Evolutionary conservation across 352 stramenopile species (phyloP), one percentile per base, ranked within the genome.

Genomic region (Globisporangium parvum): DNA sequence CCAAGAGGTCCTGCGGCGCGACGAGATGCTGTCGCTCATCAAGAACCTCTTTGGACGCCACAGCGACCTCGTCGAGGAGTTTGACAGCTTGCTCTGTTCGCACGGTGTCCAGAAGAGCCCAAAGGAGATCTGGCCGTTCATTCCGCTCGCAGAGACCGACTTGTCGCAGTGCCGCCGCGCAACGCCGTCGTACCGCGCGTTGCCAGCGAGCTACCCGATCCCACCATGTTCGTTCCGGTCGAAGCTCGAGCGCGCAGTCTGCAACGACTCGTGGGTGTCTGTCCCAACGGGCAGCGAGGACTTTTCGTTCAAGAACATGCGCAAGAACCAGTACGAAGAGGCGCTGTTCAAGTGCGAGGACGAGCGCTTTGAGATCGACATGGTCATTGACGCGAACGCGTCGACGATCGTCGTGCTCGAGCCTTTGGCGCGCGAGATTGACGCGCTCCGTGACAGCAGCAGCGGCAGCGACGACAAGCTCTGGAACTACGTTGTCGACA

Each of bases 311-410:
- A 97, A 96, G 74, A 98, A 99, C 66, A 98, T 99, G 94, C 91
- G 97, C 37, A 98, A 98, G 59, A 99, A 99, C 67, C 91, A 98
- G 58, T 98, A 98, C 66, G 98, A 99, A 67, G 97, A 99, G 67
- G 90, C 92, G 8, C 73, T 99, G 0, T 99, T 99, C 75, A 96
- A 98, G 58, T 98, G 90, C 57, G 98, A 99, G 75, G 98, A 99
- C 70, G 97, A 99, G 69, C 87, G 96, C 11, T 95, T 95, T 57
- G 84, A 94, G 63, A 95, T 93, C 47, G 85, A 95, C 58, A 95
- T 93, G 83, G 83, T 96, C 21, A 99, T 99, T 60, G 98, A 99
- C 51, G 91, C 90, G 1, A 99, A 99, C 71, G 79, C 87, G 23
- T 90, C 85, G 23, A 97, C 96, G 17, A 97, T 99, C 61, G 89